Percentiles rank a stretch among this genome's conserved stretches.
phyloP scores from a whole-genome alignment of 1,139 yeast species.

The Geotrichum europaeum region DNA sequence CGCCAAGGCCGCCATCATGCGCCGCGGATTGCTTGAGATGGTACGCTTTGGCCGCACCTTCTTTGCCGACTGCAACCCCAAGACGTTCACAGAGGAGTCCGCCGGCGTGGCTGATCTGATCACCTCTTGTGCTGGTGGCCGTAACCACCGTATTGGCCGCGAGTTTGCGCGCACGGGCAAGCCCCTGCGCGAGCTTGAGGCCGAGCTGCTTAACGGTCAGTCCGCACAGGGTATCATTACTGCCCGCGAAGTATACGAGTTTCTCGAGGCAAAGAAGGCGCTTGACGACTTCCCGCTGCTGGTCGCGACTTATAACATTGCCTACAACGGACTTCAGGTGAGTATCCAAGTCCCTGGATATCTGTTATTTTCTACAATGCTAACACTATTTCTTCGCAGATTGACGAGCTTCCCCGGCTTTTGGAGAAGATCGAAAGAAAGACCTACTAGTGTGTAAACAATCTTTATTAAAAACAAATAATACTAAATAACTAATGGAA shows the following conservation, averaged over 20 bases:
- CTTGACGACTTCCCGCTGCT: conserved; percentile 77
- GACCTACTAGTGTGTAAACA: not conserved
- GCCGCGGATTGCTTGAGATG: conserved; percentile 85
- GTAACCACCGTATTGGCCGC: conserved; percentile 84
- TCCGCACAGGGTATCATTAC: conserved; percentile 92
- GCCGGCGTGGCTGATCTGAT: conserved; percentile 97
- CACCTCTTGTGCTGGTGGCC: conserved; percentile 94
- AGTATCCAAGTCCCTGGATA: not conserved
- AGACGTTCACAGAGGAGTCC: conserved; percentile 83
- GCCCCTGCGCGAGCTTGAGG: conserved; percentile 73
- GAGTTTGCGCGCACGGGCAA: conserved; percentile 55
- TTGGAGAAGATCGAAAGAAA: not conserved
- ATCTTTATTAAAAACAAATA: not conserved
- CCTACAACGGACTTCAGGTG: conserved; percentile 48
- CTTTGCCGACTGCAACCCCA: conserved; percentile 63
- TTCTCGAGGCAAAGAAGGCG: conserved; percentile 56
- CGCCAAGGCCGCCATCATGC: conserved; percentile 92
- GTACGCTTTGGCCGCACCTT: conserved; percentile 73
- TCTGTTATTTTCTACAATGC: not conserved
- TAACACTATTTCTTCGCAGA: not conserved
- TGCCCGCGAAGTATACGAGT: conserved; percentile 80
- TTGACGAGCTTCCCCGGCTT: not conserved
- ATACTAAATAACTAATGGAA: not conserved
- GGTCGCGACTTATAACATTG: conserved; percentile 75
- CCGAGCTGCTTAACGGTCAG: conserved; percentile 80